Percentiles rank a stretch among this genome's conserved stretches.
Evolutionary conservation across 345 rosid species (phyloP).

Genomic region (Erodium maritimum): DNA sequence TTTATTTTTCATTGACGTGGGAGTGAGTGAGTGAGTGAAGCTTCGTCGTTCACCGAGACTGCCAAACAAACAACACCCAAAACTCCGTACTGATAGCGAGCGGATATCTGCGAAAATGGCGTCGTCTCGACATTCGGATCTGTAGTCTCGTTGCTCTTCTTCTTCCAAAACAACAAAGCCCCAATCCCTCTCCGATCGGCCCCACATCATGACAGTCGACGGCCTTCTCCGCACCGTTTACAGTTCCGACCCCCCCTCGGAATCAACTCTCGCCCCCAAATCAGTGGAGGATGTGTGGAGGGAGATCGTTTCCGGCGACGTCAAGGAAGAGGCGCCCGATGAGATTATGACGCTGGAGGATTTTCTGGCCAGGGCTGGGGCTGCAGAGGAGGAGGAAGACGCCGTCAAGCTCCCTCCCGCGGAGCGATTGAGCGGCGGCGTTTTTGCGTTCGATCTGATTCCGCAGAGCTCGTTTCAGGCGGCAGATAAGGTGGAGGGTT

Average conservation of each 20-base stretch:
- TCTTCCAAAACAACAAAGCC: too few relatives aligned
- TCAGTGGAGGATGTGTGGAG: conserved; percentile 78
- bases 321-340: conserved; percentile 61
- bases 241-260: conserved; percentile 20
- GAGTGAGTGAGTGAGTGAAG: too few relatives aligned
- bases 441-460: conserved; percentile 38
- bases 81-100: too few relatives aligned
- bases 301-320: conserved; percentile 61
- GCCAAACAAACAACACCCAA: too few relatives aligned
- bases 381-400: conserved; percentile 23
- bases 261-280: conserved; percentile 7
- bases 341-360: conserved; percentile 92
- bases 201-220: too few relatives aligned
- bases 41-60: too few relatives aligned
- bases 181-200: too few relatives aligned
- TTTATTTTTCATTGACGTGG: too few relatives aligned
- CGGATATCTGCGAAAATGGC: too few relatives aligned
- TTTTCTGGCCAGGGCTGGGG: conserved; percentile 65
- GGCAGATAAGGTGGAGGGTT: conserved; percentile 33
- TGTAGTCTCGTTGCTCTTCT: too few relatives aligned
- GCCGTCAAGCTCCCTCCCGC: conserved; percentile 24
- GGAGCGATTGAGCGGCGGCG: conserved; percentile 38
- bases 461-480: conserved; percentile 35
- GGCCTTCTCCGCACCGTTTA: too few relatives aligned
- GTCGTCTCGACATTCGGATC: too few relatives aligned